Evolutionary conservation across 2,329 filamentous ascomycete species (phyloP).

Genomic region (Fusarium penzigii): DNA sequence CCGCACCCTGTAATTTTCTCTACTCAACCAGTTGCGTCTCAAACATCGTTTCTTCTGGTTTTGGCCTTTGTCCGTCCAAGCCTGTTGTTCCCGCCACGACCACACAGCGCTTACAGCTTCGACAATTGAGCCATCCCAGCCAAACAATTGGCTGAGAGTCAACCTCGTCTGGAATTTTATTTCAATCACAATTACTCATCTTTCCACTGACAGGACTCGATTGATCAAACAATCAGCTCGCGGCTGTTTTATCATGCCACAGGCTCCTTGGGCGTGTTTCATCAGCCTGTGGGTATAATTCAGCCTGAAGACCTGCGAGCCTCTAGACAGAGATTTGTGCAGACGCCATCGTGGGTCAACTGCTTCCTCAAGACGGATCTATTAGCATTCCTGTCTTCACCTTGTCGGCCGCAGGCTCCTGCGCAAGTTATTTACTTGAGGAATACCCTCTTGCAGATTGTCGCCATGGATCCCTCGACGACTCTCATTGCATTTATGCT

Average conservation of each 20-base stretch:
- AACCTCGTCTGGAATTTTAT: conserved; percentile 15
- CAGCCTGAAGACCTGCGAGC: conserved; percentile 12
- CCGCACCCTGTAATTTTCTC: conserved; percentile 22
- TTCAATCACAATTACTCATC: not conserved
- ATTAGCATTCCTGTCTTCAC: conserved; percentile 12
- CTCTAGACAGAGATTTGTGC: conserved; percentile 14
- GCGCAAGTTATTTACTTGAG: conserved; percentile 26
- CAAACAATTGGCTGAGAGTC: conserved; percentile 18
- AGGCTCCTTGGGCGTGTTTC: conserved; percentile 26
- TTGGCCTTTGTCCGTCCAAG: conserved; percentile 19
- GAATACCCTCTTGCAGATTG: conserved; percentile 10
- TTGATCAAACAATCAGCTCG: conserved; percentile 10
- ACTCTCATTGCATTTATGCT: conserved; percentile 70
- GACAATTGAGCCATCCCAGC: conserved; percentile 10
- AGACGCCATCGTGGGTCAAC: conserved; percentile 27
- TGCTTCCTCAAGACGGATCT: conserved; percentile 16
- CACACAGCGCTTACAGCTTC: conserved; percentile 26
- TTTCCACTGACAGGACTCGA: not conserved
- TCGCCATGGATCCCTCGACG: conserved; percentile 59
- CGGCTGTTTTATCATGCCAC: conserved; percentile 28
- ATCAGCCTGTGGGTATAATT: conserved; percentile 24
- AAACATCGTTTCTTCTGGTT: not conserved
- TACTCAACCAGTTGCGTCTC: conserved; percentile 5
- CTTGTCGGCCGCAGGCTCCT: conserved; percentile 13
- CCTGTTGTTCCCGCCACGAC: conserved; percentile 6